Evolutionary conservation across 495 filamentous ascomycete genomes (phyloP), one percentile per base, ranked within the genome.

Genomic region (Penicillium paradoxum): DNA sequence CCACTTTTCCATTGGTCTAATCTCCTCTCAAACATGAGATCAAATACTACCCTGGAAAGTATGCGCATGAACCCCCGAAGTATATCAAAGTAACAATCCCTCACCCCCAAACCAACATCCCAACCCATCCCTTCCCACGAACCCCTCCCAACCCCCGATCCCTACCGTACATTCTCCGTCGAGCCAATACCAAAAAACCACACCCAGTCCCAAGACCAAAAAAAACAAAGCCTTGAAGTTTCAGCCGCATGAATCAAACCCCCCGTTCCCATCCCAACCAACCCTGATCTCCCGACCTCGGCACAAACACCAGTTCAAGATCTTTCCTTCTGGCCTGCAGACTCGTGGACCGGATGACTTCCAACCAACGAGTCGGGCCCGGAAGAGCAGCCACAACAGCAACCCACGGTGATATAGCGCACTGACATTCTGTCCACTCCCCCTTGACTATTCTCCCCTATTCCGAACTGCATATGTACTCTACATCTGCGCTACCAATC

Each of bases 341-440:
- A 36, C 50, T 53, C 50, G 50, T 53, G 50, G 50, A 41, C 41
- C 41, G 42, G 29, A 44, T 51, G 40, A 45, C 33, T 30, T 41
- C 50, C 32, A 45, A 24, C 33, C 46, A 39, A 38, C 50, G n/a
- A 45, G 14, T 44, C 17, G 50, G 50, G 42, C 19, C 18, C 50
- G n/a, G 40, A 22, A 11, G 10, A 17, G 24, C 50, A 37, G 22
- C 41, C 50, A 45, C 41, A 45, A 27, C 40, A 14, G 15, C 38
- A 42, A 51, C 29, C 34, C 34, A 14, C 29, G 2, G 2, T 2
- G 10, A 11, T 11, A 32, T 27, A 27, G 24, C 24, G 3, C 24
- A 7, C 7, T 27, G 24, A 3, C 24, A 27, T 27, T 7, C 24
- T 27, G 24, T 27, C 24, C 24, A 27, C 7, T 7, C 24, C 24